Conservation (phyloP, 306 rosid species). For the Benincasa hispida region DNA sequence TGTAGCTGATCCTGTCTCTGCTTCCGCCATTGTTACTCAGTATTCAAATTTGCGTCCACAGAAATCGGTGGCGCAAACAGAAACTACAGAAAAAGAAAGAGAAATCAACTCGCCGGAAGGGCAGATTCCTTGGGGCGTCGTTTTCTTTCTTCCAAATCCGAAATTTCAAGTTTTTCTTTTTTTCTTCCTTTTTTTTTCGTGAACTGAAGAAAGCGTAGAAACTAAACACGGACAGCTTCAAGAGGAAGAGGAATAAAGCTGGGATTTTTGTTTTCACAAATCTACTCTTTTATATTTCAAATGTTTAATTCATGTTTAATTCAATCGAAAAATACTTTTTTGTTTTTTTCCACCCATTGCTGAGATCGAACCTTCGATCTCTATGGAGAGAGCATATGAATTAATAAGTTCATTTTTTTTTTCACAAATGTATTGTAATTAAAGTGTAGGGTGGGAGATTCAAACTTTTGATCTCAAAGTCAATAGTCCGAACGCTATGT, state of each 20-base stretch:
- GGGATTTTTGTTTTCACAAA: background rate
- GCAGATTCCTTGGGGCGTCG: background rate
- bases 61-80: background rate
- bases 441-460: no score
- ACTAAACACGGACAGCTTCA: background rate
- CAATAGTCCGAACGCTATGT: no score
- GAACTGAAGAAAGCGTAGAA: background rate
- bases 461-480: no score
- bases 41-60: background rate
- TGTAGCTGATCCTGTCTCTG: constrained; percentile 27
- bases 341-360: no score
- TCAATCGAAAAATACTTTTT: no score
- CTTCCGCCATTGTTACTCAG: constrained; percentile 44
- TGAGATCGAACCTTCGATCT: no score
- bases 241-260: background rate
- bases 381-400: no score
- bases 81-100: background rate
- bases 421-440: no score
- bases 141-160: background rate
- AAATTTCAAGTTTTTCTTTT: background rate
- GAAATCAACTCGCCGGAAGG: background rate
- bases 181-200: background rate
- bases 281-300: no score
- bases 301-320: no score
- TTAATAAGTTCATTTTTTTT: no score